phyloP scores from a whole-genome alignment of 2,329 filamentous ascomycete genomes.

The Fusarium sp. region DNA sequence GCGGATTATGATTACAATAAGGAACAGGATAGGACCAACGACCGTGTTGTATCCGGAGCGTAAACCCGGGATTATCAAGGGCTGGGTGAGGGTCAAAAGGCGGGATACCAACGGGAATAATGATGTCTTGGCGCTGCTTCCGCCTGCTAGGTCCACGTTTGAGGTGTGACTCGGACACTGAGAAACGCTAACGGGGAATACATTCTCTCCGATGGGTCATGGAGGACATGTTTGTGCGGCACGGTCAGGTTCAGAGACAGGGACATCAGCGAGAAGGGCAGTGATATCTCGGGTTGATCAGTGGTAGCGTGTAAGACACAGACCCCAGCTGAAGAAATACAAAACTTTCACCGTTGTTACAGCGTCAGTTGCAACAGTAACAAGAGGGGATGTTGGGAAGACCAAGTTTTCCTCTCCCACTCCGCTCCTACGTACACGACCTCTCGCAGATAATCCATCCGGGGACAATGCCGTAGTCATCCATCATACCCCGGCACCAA shows the following conservation, averaged over 20 bases:
- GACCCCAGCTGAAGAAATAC: background rate
- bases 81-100: slow-evolving; percentile 28
- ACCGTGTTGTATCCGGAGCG: slow-evolving; percentile 23
- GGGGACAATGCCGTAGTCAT: slow-evolving; percentile 5
- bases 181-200: slow-evolving; percentile 28
- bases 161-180: slow-evolving; percentile 24
- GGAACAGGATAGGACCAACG: slow-evolving; percentile 14
- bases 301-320: background rate
- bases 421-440: background rate
- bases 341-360: background rate
- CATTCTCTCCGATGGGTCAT: slow-evolving; percentile 13
- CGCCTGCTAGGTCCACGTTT: slow-evolving; percentile 31
- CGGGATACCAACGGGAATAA: slow-evolving; percentile 44
- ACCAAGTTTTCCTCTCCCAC: background rate
- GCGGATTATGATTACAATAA: background rate
- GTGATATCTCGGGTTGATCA: background rate
- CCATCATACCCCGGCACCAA: background rate
- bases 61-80: slow-evolving; percentile 35
- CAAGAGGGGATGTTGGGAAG: background rate
- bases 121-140: slow-evolving; percentile 25
- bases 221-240: slow-evolving; percentile 22
- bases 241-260: slow-evolving; percentile 1
- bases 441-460: background rate
- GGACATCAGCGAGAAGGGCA: background rate
- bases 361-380: background rate